A percentile compares a stretch with the other conserved stretches of the same genome.
phyloP scores from a whole-genome alignment of 805 yeast genomes.

The Yarrowia deformans region DNA sequence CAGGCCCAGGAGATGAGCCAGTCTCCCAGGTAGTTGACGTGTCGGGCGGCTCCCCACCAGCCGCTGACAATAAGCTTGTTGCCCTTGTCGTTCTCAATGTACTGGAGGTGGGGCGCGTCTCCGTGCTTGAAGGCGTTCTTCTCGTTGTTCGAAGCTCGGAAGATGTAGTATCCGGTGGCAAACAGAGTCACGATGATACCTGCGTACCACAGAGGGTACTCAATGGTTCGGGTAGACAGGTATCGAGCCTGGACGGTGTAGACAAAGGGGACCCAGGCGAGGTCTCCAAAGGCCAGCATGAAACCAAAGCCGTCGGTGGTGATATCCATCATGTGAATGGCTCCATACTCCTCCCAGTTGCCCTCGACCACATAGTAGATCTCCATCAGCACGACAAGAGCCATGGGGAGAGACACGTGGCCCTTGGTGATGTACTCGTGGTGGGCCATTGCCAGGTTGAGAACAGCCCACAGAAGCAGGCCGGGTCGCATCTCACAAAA shows the following conservation, averaged over 20 bases:
- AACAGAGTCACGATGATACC: constrained; percentile 54
- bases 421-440: constrained; percentile 73
- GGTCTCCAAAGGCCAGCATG: constrained; percentile 94
- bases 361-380: constrained; percentile 89
- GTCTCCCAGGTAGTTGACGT: constrained; percentile 94
- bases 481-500: constrained; percentile 97
- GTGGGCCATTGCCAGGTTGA: constrained; percentile 81
- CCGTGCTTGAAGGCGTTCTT: constrained; percentile 86
- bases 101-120: constrained; percentile 66
- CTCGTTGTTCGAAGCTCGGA: constrained; percentile 83
- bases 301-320: constrained; percentile 97
- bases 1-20: constrained; percentile 91
- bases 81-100: constrained; percentile 75
- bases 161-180: constrained; percentile 76
- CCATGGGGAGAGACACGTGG: constrained; percentile 70
- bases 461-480: constrained; percentile 79
- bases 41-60: constrained; percentile 96
- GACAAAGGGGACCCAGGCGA: constrained; percentile 90
- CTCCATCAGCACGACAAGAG: constrained; percentile 73
- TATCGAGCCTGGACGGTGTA: constrained; percentile 88
- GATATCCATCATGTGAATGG: constrained; percentile 92
- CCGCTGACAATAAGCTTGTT: constrained; percentile 85
- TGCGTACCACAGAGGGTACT: constrained; percentile 55
- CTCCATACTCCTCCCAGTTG: constrained; percentile 87
- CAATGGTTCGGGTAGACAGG: constrained; percentile 67